phyloP scores from a whole-genome alignment of 169 alveolate species.

The Besnoitia besnoiti region DNA sequence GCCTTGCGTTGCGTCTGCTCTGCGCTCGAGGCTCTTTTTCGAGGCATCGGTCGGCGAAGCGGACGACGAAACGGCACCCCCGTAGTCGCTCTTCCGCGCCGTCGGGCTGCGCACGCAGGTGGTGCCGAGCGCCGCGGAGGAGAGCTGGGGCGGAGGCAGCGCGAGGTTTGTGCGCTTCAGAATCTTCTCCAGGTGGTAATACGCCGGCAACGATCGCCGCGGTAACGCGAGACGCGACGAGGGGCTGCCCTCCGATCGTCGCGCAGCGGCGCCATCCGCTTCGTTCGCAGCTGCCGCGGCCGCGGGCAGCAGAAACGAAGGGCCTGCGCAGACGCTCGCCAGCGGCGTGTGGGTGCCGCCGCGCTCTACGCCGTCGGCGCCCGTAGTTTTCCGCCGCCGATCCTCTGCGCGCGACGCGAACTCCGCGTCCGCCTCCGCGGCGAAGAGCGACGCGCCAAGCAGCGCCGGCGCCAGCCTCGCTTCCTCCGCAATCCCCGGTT shows the following conservation, averaged over 20 bases:
- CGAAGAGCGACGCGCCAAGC: neutral
- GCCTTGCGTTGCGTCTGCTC: too few species aligned
- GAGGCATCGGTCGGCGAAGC: too few species aligned
- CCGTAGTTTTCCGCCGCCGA: neutral
- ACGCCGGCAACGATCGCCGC: slow-evolving; percentile 40
- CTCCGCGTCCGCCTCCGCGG: neutral
- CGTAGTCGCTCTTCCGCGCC: too few species aligned
- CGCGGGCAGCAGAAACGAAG: neutral
- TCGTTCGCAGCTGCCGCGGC: neutral
- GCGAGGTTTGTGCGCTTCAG: slow-evolving; percentile 23
- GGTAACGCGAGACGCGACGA: neutral
- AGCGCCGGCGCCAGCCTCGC: too few species aligned
- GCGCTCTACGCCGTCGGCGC: neutral
- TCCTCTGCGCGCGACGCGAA: neutral
- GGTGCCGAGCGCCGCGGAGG: neutral
- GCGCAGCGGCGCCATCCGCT: neutral
- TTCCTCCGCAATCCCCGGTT: too few species aligned
- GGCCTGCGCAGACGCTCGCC: neutral
- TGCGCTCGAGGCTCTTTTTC: too few species aligned
- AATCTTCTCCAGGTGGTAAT: slow-evolving; percentile 23
- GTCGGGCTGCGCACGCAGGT: too few species aligned
- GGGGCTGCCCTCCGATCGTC: neutral
- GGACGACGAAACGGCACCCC: too few species aligned
- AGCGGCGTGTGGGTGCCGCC: neutral
- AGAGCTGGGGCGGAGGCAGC: neutral